phyloP scores from a whole-genome alignment of 2,329 filamentous ascomycete species.

The Phialemoniopsis sp. region DNA sequence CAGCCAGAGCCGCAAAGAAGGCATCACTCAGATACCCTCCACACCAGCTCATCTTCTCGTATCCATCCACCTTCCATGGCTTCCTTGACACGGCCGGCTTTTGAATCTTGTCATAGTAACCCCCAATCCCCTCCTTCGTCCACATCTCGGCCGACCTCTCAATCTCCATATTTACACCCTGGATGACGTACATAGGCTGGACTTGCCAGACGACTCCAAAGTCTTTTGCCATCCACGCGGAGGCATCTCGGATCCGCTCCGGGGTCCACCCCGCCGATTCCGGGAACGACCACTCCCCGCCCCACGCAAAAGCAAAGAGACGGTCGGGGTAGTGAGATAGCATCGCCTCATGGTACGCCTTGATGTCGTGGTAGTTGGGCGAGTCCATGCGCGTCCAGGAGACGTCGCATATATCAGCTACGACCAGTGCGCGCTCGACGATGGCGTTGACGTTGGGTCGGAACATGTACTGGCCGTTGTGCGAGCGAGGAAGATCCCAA shows the following conservation, averaged over 20 bases:
- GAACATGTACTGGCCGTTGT: constrained; percentile 28
- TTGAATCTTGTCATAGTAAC: not conserved
- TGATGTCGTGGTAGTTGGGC: constrained; percentile 26
- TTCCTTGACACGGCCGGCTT: too few species aligned
- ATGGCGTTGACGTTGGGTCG: constrained; percentile 22
- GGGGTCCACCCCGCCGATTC: constrained; percentile 24
- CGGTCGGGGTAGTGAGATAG: constrained; percentile 24
- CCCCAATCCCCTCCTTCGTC: not conserved
- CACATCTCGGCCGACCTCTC: constrained; percentile 21
- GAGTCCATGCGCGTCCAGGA: constrained; percentile 29
- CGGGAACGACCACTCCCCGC: constrained; percentile 25
- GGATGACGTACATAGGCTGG: constrained; percentile 28
- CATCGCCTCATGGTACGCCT: constrained; percentile 25
- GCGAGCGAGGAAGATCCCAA: constrained; percentile 27
- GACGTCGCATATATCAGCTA: constrained; percentile 28
- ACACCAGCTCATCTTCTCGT: too few species aligned
- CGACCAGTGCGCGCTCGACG: constrained; percentile 24
- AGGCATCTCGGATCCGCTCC: constrained; percentile 22
- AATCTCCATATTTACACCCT: constrained; percentile 23
- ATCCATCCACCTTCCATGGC: too few species aligned
- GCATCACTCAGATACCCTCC: too few species aligned
- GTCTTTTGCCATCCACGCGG: constrained; percentile 25
- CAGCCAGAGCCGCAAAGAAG: too few species aligned
- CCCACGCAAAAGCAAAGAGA: constrained; percentile 29
- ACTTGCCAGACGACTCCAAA: constrained; percentile 30